These are phyloP conservation scores for Ascocoryne sarcoides DNA, from an alignment of 2,329 filamentous ascomycete species.

Conservation along the genomic window DNA sequence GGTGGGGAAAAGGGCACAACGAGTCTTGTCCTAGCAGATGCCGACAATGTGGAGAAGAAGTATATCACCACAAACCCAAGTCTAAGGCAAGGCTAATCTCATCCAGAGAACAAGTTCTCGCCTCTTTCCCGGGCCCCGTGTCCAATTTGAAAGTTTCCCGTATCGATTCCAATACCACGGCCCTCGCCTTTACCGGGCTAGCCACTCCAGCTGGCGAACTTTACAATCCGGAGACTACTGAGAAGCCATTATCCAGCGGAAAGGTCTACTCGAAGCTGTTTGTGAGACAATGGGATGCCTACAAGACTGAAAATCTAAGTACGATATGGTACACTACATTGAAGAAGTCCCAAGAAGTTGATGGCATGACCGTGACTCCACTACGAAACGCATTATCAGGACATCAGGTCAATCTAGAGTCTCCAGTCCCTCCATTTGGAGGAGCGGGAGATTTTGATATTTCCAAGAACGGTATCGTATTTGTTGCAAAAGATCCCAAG, in stretches of 20 bases:
- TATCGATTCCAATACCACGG: conserved; percentile 41
- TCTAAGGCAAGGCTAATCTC: neutral
- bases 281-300: conserved; percentile 78
- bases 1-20: conserved; percentile 47
- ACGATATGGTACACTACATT: conserved; percentile 66
- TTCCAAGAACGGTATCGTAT: conserved; percentile 54
- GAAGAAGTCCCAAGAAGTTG: conserved; percentile 25
- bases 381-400: conserved; percentile 54
- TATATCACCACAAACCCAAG: conserved; percentile 4
- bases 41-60: conserved; percentile 18
- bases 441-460: conserved; percentile 76
- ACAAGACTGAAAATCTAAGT: conserved; percentile 57
- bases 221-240: conserved; percentile 53
- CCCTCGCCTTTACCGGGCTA: conserved; percentile 51
- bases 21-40: conserved; percentile 22
- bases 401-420: conserved; percentile 42
- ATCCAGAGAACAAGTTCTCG: conserved; percentile 32
- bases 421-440: conserved; percentile 70
- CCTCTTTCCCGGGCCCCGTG: conserved; percentile 41
- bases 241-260: conserved; percentile 53
- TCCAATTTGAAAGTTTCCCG: conserved; percentile 50
- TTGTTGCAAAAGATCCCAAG: conserved; percentile 66
- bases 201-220: conserved; percentile 61
- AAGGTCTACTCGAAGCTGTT: conserved; percentile 68
- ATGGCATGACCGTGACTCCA: conserved; percentile 32